Conservation (phyloP, 2,329 filamentous ascomycete species). For the Exophiala phaeomuriformis region DNA sequence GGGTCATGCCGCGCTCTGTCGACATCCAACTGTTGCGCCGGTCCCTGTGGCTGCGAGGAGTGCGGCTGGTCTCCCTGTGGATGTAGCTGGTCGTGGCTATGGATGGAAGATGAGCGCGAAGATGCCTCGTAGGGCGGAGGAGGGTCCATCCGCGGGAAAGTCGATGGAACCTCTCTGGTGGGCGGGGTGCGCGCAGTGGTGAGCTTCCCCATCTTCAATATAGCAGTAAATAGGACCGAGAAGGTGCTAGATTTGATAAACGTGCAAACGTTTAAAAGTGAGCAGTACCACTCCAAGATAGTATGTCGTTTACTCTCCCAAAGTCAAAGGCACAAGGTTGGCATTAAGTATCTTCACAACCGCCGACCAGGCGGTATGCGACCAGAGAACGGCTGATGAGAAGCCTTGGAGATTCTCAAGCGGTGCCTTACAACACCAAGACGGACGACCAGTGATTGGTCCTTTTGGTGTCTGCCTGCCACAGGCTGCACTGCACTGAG, state of each 20-base stretch:
- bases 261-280: no score
- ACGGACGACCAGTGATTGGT: slow-evolving; percentile 12
- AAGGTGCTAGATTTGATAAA: no score
- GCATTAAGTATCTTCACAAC: no score
- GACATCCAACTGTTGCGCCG: not conserved
- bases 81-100: slow-evolving; percentile 17
- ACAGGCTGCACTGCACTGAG: not conserved
- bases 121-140: slow-evolving; percentile 22
- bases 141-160: slow-evolving; percentile 21
- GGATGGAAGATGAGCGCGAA: slow-evolving; percentile 19
- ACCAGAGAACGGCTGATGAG: not conserved
- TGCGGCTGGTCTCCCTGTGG: not conserved
- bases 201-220: slow-evolving; percentile 17
- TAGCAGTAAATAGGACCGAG: no score
- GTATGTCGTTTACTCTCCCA: no score
- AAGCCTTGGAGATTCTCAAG: not conserved
- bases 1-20: not conserved
- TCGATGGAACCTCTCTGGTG: slow-evolving; percentile 1
- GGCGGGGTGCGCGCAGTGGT: slow-evolving; percentile 6
- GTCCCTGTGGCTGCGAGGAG: not conserved
- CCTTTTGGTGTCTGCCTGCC: slow-evolving; percentile 15
- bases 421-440: slow-evolving; percentile 4
- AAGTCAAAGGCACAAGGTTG: no score
- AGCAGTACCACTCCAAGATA: no score
- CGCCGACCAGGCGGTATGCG: no score